Evolutionary conservation across 2,329 filamentous ascomycete species (phyloP), one percentile per base, ranked within the genome.

Genomic region (Ilyonectria destructans): DNA sequence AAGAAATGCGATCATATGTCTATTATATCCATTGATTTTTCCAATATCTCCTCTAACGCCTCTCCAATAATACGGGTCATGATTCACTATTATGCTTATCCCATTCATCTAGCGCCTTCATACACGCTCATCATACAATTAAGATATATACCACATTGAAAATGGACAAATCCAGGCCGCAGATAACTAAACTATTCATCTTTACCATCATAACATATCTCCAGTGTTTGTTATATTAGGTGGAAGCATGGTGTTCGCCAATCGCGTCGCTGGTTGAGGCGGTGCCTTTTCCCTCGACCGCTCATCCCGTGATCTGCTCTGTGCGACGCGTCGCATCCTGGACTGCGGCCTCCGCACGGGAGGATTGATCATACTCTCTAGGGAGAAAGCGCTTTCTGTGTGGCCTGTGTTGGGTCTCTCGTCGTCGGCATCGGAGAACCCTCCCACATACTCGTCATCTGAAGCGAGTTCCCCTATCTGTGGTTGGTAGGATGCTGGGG

Each of bases 381-480:
- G 80, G 66, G 87, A 87, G 77, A 89, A 90, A 0, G 85, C 87
- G 19, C 82, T 80, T 46, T 86, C 84, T 13, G 79, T 79, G 21
- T 81, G 76, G 21, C 78, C 80, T 21, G 79, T 80, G 46, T 77
- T 81, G 4, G 81, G 81, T 75, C 86, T 71, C 79, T 90, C 84
- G 74, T 90, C 84, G 79, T 95, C 93, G 15, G 90, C 90, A 71
- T 98, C 96, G 0, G 94, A 97, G 73, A 96, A 92, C 0, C 92
- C 87, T 58, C 93, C 93, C 48, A 86, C 84, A 49, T 87, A 85
- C 72, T 97, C 95, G 65, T 97, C 94, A 65, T 97, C 92, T 0
- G 92, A 94, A 2, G 90, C 85, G 56, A 93, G 86, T 13, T 93
- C 90, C 43, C 85, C 86, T 62, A 89, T 85, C 37, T 86, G 86